A percentile compares a stretch with the other conserved stretches of the same genome.
Conservation (phyloP, 768 basidiomycete genomes). For the Amanita rubescens region DNA sequence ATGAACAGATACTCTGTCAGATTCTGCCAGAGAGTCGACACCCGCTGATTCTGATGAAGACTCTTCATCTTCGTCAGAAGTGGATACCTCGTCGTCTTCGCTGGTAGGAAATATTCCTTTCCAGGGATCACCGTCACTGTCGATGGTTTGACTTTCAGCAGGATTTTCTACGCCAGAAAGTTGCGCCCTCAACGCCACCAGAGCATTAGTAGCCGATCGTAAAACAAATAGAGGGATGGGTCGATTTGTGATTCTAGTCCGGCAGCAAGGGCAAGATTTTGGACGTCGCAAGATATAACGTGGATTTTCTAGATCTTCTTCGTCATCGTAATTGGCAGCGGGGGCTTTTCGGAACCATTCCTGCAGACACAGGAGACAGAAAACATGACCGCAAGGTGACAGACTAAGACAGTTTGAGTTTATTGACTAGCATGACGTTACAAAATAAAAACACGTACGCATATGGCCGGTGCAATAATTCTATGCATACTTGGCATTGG, state of each 20-base stretch:
- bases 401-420: constrained; percentile 32
- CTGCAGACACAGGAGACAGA: constrained; percentile 66
- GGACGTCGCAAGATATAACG: constrained; percentile 47
- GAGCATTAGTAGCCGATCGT: constrained; percentile 45
- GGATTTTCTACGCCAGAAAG: constrained; percentile 7
- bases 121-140: constrained; percentile 55
- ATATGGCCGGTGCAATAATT: constrained; percentile 55
- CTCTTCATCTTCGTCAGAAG: constrained; percentile 20
- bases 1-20: constrained; percentile 6
- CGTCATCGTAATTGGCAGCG: constrained; percentile 26
- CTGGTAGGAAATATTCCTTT: constrained; percentile 54
- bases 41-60: constrained; percentile 18
- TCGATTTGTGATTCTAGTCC: constrained; percentile 45
- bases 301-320: constrained; percentile 23
- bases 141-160: constrained; percentile 17
- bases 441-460: constrained; percentile 40
- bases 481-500: constrained; percentile 77
- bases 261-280: constrained; percentile 72
- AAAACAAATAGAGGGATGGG: constrained; percentile 67
- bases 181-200: constrained; percentile 36
- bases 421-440: neutral
- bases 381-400: constrained; percentile 71
- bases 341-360: constrained; percentile 75
- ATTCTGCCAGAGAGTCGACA: constrained; percentile 28
- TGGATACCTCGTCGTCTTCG: constrained; percentile 30